These are phyloP conservation scores for Hymenoscyphus occultus DNA, from an alignment of 2,329 filamentous ascomycete species.

Conservation along the genomic window DNA sequence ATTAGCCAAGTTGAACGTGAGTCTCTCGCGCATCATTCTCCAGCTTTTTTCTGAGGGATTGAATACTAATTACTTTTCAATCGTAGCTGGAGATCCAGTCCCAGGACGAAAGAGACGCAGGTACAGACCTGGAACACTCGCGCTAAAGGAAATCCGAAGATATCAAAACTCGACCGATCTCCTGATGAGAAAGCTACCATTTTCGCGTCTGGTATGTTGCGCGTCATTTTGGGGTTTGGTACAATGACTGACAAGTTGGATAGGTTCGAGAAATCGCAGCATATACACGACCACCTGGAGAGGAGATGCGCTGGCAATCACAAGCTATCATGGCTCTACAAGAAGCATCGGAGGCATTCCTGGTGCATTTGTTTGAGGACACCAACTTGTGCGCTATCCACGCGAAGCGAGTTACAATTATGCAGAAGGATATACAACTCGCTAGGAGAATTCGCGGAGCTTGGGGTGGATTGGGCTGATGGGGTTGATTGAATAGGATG, in stretches of 20 bases:
- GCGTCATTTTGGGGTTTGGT: slow-evolving; percentile 18
- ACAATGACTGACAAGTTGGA: not conserved
- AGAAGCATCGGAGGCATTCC: slow-evolving; percentile 93
- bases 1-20: not conserved
- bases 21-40: not conserved
- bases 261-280: slow-evolving; percentile 72
- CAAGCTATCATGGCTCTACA: slow-evolving; percentile 91
- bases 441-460: slow-evolving; percentile 75
- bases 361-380: slow-evolving; percentile 95
- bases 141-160: slow-evolving; percentile 84
- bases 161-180: slow-evolving; percentile 91
- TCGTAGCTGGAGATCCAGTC: slow-evolving; percentile 69
- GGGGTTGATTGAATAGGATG: not conserved
- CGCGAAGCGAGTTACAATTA: slow-evolving; percentile 93
- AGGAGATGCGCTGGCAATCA: slow-evolving; percentile 89
- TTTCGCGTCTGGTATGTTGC: slow-evolving; percentile 65
- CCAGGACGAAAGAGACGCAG: slow-evolving; percentile 60
- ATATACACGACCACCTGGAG: slow-evolving; percentile 56
- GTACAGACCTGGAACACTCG: slow-evolving; percentile 77
- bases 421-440: slow-evolving; percentile 97
- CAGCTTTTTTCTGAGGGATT: not conserved
- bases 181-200: slow-evolving; percentile 75
- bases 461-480: slow-evolving; percentile 67
- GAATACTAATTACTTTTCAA: not conserved
- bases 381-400: slow-evolving; percentile 96